Evolutionary conservation across 768 basidiomycete species (phyloP).

Genomic region (Saitozyma podzolica): DNA sequence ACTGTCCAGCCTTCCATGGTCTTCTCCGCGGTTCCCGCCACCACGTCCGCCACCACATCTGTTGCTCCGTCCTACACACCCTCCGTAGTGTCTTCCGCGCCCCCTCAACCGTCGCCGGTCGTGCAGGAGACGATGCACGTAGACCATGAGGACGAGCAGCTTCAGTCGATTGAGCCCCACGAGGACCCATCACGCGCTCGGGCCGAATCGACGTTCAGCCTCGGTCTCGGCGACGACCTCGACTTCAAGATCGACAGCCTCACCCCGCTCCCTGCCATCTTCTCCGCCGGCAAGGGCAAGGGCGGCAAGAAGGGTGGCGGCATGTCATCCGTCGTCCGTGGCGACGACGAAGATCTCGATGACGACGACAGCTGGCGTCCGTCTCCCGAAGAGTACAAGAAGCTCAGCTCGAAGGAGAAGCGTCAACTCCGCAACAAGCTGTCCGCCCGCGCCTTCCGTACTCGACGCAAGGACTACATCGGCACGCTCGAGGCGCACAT

Average conservation of each 20-base stretch:
- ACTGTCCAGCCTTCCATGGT: slow-evolving; percentile 32
- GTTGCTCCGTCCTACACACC: slow-evolving; percentile 2
- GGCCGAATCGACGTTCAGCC: slow-evolving; percentile 10
- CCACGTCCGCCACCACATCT: slow-evolving; percentile 1
- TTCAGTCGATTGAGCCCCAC: slow-evolving; percentile 28
- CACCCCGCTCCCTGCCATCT: slow-evolving; percentile 45
- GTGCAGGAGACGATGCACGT: slow-evolving; percentile 7
- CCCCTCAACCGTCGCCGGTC: neutral
- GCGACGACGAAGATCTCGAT: slow-evolving; percentile 47
- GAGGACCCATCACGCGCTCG: slow-evolving; percentile 13
- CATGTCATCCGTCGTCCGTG: slow-evolving; percentile 47
- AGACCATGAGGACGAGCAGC: slow-evolving; percentile 23
- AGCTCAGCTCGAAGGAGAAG: slow-evolving; percentile 94
- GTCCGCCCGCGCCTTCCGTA: slow-evolving; percentile 90
- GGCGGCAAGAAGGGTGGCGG: slow-evolving; percentile 54
- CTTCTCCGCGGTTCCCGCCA: slow-evolving; percentile 8
- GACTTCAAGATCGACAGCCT: slow-evolving; percentile 24
- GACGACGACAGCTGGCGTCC: slow-evolving; percentile 53
- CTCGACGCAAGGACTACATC: slow-evolving; percentile 94
- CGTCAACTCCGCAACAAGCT: slow-evolving; percentile 96
- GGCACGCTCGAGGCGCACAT: slow-evolving; percentile 90
- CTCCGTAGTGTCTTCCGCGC: neutral
- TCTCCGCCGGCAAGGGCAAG: slow-evolving; percentile 51
- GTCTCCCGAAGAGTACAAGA: slow-evolving; percentile 84
- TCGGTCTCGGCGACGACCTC: slow-evolving; percentile 11